Conservation (phyloP, 2,329 filamentous ascomycete genomes). For the Macroventuria anomochaeta region DNA sequence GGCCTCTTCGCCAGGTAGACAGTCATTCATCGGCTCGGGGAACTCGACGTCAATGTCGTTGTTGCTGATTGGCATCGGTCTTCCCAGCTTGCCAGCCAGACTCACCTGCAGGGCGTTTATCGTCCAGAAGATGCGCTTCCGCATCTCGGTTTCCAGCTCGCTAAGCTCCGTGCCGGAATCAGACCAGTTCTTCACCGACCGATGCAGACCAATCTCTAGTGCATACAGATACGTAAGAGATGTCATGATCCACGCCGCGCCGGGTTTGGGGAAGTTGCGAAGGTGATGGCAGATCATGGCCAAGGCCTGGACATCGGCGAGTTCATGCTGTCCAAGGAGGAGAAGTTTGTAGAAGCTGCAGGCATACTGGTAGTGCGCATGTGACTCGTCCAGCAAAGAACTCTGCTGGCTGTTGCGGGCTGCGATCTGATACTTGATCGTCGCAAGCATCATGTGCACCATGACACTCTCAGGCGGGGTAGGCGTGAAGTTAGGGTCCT, state of each 20-base stretch:
- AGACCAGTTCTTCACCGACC: conserved; percentile 68
- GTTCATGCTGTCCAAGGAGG: conserved; percentile 63
- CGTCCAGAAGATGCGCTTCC: conserved; percentile 80
- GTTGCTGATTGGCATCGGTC: conserved; percentile 75
- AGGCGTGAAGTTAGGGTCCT: conserved; percentile 69
- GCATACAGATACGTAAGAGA: conserved; percentile 71
- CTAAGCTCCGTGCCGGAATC: conserved; percentile 53
- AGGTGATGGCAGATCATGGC: conserved; percentile 74
- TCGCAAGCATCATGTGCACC: conserved; percentile 80
- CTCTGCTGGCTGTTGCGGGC: conserved; percentile 64
- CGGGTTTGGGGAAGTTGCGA: conserved; percentile 79
- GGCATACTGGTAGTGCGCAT: conserved; percentile 79
- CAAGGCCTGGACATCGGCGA: conserved; percentile 75
- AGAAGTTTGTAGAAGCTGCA: conserved; percentile 73
- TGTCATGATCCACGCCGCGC: conserved; percentile 72
- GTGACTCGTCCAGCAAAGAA: conserved; percentile 67
- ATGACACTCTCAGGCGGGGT: conserved; percentile 70
- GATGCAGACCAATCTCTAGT: conserved; percentile 77
- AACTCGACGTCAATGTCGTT: conserved; percentile 82
- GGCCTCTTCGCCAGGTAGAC: conserved; percentile 66
- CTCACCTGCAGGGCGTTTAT: conserved; percentile 70
- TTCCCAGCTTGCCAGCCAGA: conserved; percentile 76
- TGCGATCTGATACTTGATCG: conserved; percentile 79
- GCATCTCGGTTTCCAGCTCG: conserved; percentile 73
- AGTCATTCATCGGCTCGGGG: conserved; percentile 74